A percentile compares a stretch with the other conserved stretches of the same genome.
These are phyloP conservation scores for Moesziomyces sp. DNA, from an alignment of 1,284 basidiomycete genomes.

Conservation along the genomic window DNA sequence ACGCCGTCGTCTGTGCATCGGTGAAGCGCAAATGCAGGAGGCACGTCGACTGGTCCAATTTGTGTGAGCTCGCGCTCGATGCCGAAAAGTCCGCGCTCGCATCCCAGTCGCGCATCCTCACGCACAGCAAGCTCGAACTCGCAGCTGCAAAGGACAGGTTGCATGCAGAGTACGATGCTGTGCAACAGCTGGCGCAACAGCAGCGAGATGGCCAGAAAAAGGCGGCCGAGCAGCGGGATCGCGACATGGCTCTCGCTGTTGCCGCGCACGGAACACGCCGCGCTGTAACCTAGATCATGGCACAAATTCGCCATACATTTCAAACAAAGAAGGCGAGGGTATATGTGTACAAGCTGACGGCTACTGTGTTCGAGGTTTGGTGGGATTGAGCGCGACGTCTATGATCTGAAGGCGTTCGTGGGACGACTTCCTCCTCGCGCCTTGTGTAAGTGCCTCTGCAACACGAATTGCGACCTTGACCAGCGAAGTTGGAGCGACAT, in stretches of 20 bases:
- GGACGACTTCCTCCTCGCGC: conserved; percentile 32
- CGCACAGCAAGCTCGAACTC: conserved; percentile 19
- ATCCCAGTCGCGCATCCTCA: conserved; percentile 24
- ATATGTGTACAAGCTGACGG: too few species aligned
- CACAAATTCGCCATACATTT: too few species aligned
- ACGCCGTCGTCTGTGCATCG: conserved; percentile 19
- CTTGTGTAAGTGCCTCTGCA: conserved; percentile 30
- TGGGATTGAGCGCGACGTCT: conserved; percentile 2
- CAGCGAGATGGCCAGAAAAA: conserved; percentile 9
- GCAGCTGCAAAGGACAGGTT: conserved; percentile 7
- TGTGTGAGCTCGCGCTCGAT: conserved; percentile 36
- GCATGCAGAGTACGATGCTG: conserved; percentile 8
- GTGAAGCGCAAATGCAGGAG: conserved; percentile 45
- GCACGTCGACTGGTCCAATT: conserved; percentile 46
- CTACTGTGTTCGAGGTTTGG: neutral
- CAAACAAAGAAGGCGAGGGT: too few species aligned
- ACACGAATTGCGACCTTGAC: conserved; percentile 24
- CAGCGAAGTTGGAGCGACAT: conserved; percentile 12
- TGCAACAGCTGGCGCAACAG: neutral
- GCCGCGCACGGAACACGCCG: conserved; percentile 18
- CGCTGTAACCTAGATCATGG: neutral
- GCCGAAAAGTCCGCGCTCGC: conserved; percentile 36
- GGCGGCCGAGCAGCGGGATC: conserved; percentile 22
- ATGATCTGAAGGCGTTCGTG: conserved; percentile 39
- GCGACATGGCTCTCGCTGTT: conserved; percentile 21